phyloP scores from a whole-genome alignment of 2,329 filamentous ascomycete genomes.

The Aspergillus amoenus region DNA sequence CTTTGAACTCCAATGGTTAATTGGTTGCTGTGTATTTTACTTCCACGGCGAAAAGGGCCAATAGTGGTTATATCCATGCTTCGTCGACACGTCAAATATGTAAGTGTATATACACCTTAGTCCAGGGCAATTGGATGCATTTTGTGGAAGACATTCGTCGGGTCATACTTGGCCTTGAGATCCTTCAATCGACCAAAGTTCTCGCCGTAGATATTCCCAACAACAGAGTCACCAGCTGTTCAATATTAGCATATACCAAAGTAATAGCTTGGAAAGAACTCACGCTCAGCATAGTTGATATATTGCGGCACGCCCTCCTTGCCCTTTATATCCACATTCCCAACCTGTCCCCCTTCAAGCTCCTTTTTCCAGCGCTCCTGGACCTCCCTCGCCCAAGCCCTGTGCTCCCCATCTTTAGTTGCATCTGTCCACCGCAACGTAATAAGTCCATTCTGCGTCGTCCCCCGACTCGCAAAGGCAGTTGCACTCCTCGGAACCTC shows the following conservation, averaged over 20 bases:
- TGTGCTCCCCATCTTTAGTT: conserved; percentile 37
- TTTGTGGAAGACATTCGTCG: conserved; percentile 49
- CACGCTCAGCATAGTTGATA: conserved; percentile 37
- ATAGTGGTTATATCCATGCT: no score
- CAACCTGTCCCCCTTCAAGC: conserved; percentile 15
- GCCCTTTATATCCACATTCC: conserved; percentile 4
- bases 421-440: conserved; percentile 43
- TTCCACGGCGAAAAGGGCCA: no score
- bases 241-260: conserved; percentile 7
- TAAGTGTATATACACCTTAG: not conserved
- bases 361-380: conserved; percentile 28
- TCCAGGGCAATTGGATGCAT: conserved; percentile 34
- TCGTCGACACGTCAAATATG: no score
- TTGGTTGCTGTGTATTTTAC: no score
- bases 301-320: conserved; percentile 30
- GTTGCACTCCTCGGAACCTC: conserved; percentile 38
- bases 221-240: conserved; percentile 31
- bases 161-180: conserved; percentile 50
- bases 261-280: conserved; percentile 15
- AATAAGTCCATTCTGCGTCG: conserved; percentile 46
- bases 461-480: conserved; percentile 48
- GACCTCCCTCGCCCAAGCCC: conserved; percentile 39
- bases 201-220: conserved; percentile 45
- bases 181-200: conserved; percentile 43
- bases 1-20: no score